Base-by-base conservation (phyloP, 2,329 filamentous ascomycete genomes). In the Nigrograna mackinnonii region DNA sequence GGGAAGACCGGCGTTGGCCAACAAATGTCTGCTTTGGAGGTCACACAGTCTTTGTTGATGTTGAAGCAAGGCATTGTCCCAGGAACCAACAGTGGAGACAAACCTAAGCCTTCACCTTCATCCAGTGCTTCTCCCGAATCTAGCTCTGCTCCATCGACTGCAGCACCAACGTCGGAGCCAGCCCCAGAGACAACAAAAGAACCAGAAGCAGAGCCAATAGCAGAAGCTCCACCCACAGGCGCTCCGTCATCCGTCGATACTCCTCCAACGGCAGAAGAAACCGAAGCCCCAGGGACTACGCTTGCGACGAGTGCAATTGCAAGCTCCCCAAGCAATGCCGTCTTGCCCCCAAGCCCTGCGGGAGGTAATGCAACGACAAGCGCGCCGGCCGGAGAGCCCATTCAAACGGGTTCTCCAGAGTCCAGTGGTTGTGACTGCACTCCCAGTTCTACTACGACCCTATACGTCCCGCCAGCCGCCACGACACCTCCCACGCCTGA, bases 21-120 rank as follows among this genome's bases (percentile, higher is more conserved):
- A 47, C 67, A 76, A 52, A 54, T 76, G 24, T 64, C 62, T 4
- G 74, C 72, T 9, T 46, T 77, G 35, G 73, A 75, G 49, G 68
- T 73, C 18, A 68, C 73, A 4, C 72, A 75, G 46, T 60, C 67
- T 5, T 61, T 76, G 22, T 55, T 76, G 13, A 60, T 55, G 50
- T 54, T 66, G 37, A 58, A 62, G 45, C 53, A 64, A 34, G 52
- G 52, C 33, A 55, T 54, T 22, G 50, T 62, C n/a, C 65, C 64
- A 4, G 55, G 34, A 9, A 67, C 58, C 41, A 47, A 55, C 30
- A 30, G 35, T n/a, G 24, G 37, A 24, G 20, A n/a, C 19, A 56
- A 50, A 12, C 17, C 46, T 7, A 41, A 55, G 31, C 54, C 55
- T n/a, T 14, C 33, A 18, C 33, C 44, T 39, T 35, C 40, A 2